Percentiles rank a stretch among this genome's conserved stretches.
These are phyloP conservation scores for Paramecium sexaurelia DNA, from an alignment of 73 alveolate species.

Conservation along the genomic window DNA sequence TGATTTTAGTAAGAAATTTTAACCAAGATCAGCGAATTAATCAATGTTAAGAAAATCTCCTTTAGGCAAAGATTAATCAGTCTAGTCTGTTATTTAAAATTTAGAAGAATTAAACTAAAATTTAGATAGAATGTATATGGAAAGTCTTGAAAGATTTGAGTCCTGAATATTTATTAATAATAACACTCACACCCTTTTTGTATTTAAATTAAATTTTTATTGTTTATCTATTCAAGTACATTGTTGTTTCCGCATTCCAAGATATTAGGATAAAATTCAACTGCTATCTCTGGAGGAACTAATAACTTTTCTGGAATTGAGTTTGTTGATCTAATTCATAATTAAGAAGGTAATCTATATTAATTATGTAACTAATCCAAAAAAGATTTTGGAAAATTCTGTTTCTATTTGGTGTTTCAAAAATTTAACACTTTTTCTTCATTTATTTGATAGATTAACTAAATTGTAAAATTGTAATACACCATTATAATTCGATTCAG, in stretches of 20 bases:
- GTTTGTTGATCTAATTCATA: constrained; percentile 24
- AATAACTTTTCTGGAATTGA: constrained; percentile 57
- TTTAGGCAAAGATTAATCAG: constrained; percentile 22
- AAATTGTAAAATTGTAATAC: neutral
- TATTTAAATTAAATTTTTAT: neutral
- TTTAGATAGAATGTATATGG: constrained; percentile 57
- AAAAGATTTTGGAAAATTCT: constrained; percentile 33
- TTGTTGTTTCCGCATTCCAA: constrained; percentile 95
- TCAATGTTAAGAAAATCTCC: constrained; percentile 36
- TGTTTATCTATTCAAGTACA: constrained; percentile 55
- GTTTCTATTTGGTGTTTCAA: neutral
- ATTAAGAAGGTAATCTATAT: neutral
- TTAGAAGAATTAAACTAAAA: constrained; percentile 38
- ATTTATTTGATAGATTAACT: constrained; percentile 37
- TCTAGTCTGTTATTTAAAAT: constrained; percentile 48
- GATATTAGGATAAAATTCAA: constrained; percentile 69
- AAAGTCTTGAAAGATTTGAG: constrained; percentile 34
- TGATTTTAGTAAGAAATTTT: neutral
- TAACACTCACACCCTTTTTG: neutral
- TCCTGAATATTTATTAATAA: neutral
- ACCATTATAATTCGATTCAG: constrained; percentile 18
- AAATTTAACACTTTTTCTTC: constrained; percentile 58
- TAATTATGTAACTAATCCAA: constrained; percentile 31
- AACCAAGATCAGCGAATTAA: constrained; percentile 49
- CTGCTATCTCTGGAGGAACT: constrained; percentile 64